phyloP scores from a whole-genome alignment of 2,329 filamentous ascomycete species.

The Aspergillus amoenus region DNA sequence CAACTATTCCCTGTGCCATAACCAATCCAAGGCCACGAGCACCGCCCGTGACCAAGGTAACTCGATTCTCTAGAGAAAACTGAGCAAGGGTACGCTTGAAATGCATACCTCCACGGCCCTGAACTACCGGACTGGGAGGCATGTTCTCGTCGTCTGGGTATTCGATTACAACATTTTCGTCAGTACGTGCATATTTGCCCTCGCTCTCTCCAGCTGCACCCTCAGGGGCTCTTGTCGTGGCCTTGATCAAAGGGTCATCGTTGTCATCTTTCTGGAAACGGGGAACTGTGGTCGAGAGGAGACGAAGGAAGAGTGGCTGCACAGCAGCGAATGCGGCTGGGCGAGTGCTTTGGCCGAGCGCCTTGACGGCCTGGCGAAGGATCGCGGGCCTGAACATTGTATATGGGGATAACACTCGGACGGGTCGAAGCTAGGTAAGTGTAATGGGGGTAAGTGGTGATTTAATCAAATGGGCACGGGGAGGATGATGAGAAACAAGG shows the following conservation, averaged over 20 bases:
- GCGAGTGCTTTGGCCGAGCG: slow-evolving; percentile 20
- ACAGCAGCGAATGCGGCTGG: slow-evolving; percentile 19
- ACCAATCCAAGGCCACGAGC: slow-evolving; percentile 85
- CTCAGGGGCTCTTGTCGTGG: slow-evolving; percentile 32
- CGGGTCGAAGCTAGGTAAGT: background rate
- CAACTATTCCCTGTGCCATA: slow-evolving; percentile 88
- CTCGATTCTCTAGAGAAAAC: slow-evolving; percentile 82
- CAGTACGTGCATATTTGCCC: slow-evolving; percentile 75
- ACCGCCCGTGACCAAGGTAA: slow-evolving; percentile 85
- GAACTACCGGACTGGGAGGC: slow-evolving; percentile 68
- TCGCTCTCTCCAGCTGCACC: slow-evolving; percentile 46
- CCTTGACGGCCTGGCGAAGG: slow-evolving; percentile 27
- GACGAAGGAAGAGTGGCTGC: slow-evolving; percentile 21
- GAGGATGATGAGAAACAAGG: background rate
- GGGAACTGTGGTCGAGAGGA: slow-evolving; percentile 30
- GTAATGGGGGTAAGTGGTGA: background rate
- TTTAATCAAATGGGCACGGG: background rate
- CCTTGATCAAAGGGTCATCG: slow-evolving; percentile 26
- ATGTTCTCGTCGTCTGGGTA: slow-evolving; percentile 74
- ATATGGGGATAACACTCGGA: background rate
- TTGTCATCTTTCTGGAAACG: slow-evolving; percentile 27
- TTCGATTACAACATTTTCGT: slow-evolving; percentile 73
- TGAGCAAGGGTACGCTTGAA: slow-evolving; percentile 80
- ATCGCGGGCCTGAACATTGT: slow-evolving; percentile 31
- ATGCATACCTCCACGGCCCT: slow-evolving; percentile 75